Percentiles rank a stretch among this genome's conserved stretches.
phyloP scores from a whole-genome alignment of 2,329 filamentous ascomycete genomes.

The Colletotrichum tropicale region DNA sequence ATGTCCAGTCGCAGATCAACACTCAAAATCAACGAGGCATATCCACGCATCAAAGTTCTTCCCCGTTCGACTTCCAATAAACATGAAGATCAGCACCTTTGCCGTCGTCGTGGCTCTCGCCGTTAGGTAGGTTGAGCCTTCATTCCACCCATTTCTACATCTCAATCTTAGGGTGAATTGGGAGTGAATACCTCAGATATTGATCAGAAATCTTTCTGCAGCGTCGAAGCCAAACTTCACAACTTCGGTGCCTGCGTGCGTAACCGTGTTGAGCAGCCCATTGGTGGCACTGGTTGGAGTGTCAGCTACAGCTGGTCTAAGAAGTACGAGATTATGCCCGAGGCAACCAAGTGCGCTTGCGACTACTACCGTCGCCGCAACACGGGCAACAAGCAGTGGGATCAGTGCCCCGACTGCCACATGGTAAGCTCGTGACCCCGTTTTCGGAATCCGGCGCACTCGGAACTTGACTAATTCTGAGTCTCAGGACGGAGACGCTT shows the following conservation, averaged over 20 bases:
- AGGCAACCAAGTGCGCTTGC: slow-evolving; percentile 16
- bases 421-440: neutral
- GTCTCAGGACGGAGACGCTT: neutral
- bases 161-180: neutral
- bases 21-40: neutral
- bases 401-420: slow-evolving; percentile 16
- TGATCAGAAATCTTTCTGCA: neutral
- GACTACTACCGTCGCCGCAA: slow-evolving; percentile 9
- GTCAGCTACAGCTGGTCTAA: slow-evolving; percentile 10
- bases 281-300: slow-evolving; percentile 1
- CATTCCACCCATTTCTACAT: neutral
- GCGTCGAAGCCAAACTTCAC: neutral
- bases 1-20: neutral
- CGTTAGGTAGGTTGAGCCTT: neutral
- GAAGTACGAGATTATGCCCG: neutral
- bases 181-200: neutral
- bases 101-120: neutral
- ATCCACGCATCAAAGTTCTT: neutral
- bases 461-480: neutral
- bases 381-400: slow-evolving; percentile 21
- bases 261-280: neutral
- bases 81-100: neutral
- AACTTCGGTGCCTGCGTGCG: neutral
- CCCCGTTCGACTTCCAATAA: neutral
- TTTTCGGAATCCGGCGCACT: too few species aligned